Evolutionary conservation across 2,329 filamentous ascomycete species (phyloP), one percentile per base, ranked within the genome.

Genomic region (Neofusicoccum ribis): DNA sequence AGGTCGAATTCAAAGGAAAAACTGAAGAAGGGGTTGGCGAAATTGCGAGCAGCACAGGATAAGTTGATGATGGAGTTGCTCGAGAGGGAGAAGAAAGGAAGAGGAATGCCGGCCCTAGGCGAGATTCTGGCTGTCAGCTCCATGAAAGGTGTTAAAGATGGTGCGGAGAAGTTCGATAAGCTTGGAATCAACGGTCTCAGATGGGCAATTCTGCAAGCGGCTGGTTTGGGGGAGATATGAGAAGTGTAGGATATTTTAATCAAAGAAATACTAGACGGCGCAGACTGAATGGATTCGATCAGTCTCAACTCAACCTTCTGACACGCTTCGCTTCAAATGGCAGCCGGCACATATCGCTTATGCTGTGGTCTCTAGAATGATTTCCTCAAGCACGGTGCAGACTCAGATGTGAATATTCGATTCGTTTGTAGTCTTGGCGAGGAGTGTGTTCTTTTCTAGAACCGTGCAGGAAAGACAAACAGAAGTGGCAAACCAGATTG

Each of bases 201-300:
- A 62, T 89, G 86, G 84, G 86, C 88, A 2, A 84, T 91, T 61
- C 72, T 91, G 67, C 82, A 83, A 68, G 88, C 89, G 46, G 85
- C 84, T 64, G 86, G 85, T 1, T 74, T 89, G 70, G 84, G 87
- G 17, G 72, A 51, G 56, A 2, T 44, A 39, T 27, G 12, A 27
- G 23, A 31, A 44, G 14, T 7, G 37, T 39, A 39, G 37, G 37
- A 39, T 11, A 39, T 39, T 1, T 39, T 39, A 23, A 23, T 23
- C 37, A 39, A 39, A 9, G 11, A 46, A 11, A 15, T 44, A n/a
- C n/a, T n/a, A 8, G 17, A 15, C 36, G 39, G 27, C 5, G 31
- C 36, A 37, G 14, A 12, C 27, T 31, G 27, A 31, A 31, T 7
- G 27, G 3, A 31, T 31, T 7, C 5, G 1, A 31, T 7, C 27